A percentile compares a stretch with the other conserved stretches of the same genome.
phyloP scores from a whole-genome alignment of 192 early-diverging fungal species.

The Gonapodya prolifera region DNA sequence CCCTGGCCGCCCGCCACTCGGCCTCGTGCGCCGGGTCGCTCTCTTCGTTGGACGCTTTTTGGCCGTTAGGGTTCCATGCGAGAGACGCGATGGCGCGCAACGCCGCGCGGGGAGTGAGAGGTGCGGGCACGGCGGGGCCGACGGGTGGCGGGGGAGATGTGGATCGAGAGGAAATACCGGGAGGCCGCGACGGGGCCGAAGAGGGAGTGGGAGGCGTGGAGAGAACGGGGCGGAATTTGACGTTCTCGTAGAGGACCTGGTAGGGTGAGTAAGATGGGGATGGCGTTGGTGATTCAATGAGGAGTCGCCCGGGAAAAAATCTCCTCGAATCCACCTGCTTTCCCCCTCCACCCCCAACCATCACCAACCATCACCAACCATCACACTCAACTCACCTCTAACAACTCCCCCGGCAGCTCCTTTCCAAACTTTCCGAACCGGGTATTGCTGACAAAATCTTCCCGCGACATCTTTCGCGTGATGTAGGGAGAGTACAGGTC shows the following conservation, averaged over 20 bases:
- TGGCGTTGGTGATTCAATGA: neutral
- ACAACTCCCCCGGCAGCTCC: neutral
- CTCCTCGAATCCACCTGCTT: no score
- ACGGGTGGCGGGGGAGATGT: neutral
- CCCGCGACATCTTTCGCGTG: neutral
- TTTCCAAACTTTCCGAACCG: neutral
- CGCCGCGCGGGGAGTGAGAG: neutral
- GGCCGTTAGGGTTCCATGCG: neutral
- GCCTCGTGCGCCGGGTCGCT: neutral
- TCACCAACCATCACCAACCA: neutral
- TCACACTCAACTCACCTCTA: neutral
- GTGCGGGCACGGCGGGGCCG: neutral
- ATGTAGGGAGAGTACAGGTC: conserved; percentile 7
- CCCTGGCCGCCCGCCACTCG: neutral
- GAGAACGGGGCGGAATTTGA: neutral
- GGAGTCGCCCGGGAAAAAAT: no score
- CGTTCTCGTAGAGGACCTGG: neutral
- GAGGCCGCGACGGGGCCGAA: no score
- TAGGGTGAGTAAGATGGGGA: neutral
- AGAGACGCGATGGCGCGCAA: neutral
- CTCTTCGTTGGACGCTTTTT: neutral
- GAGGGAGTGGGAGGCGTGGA: neutral
- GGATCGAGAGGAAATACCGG: neutral
- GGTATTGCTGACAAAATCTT: neutral
- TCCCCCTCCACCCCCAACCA: no score